Evolutionary conservation across 352 stramenopile species (phyloP), one percentile per base, ranked within the genome.

Genomic region (Pythium apleroticum): DNA sequence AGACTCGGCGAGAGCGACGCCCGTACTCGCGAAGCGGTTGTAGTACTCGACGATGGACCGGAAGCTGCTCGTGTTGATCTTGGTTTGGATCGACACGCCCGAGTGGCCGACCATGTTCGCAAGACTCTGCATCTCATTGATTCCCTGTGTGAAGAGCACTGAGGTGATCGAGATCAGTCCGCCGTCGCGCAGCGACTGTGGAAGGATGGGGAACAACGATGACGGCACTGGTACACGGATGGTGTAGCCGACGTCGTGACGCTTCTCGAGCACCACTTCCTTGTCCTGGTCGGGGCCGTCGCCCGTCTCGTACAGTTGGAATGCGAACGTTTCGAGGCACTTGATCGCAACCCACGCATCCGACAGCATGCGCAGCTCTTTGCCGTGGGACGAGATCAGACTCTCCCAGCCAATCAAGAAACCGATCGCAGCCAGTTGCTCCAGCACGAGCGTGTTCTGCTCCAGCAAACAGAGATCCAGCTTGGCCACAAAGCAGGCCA

Each of bases 351-450:
- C 87, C 77, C 83, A 94, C 4, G 93, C 79, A 55, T 98, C 91
- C 20, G 90, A 91, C 30, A 99, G 87, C 96, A 99, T 99, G 46
- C 87, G 90, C 33, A 98, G 65, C 63, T 99, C 96, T 65, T 98
- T 98, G 27, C 95, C 96, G 41, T 97, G 92, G 17, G 96, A 97
- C 62, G 88, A 98, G 24, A 99, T 90, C 3, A 99, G 78, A 37
- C 92, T 97, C 74, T 98, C 95, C 84, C 97, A 98, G 20, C 90
- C 93, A 46, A 98, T 88, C 10, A 98, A 65, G 57, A 97, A 97
- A 0, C 88, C 88, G n/a, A 91, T 73, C 24, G 66, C 65, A 0
- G 77, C 80, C 58, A 92, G 73, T 65, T 94, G 86, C 66, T 88
- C 75, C 27, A 96, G 65, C 41, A 90, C 84, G 20, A 77, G 72